Base-by-base conservation (phyloP, 1,139 yeast genomes). In the Oligophagozyma castellii region DNA sequence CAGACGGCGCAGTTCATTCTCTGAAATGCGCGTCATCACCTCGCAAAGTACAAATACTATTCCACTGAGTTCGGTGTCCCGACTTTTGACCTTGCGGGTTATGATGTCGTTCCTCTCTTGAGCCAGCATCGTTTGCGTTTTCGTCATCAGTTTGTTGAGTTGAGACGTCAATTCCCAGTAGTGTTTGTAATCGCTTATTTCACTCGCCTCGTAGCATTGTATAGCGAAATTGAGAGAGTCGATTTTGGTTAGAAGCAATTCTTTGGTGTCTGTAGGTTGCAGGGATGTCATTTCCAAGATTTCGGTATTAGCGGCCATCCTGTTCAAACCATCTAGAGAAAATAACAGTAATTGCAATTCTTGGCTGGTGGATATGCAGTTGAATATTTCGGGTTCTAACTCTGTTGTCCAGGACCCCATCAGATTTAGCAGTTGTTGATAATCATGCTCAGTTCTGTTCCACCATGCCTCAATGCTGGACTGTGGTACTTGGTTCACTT, bases 21-120 rank as follows among this genome's bases (percentile, higher is more conserved):
- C 52, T 1, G 53, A 35, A 3, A 45, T 34, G 19, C 34, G 35
- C 5, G 46, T 26, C 27, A 39, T 31, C 13, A 47, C 34, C 23
- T 44, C 48, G 29, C 52, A 46, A 14, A 44, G 38, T 24, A 41
- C 46, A 35, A 47, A 49, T 6, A 44, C 51, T 2, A 35, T 29
- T 2, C 30, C 37, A 29, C 53, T 48, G 16, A 47, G 31, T 23
- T 38, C 36, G 19, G 40, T 40, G 16, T 34, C 36, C 12, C 16
- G 30, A 18, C 26, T 24, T 26, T 30, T 29, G 14, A 35, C 16
- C 15, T 28, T 33, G 5, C 40, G 41, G 11, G 34, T 23, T 3
- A 36, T 21, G 4, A 42, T 31, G 12, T 29, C 32, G 11, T 34
- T 30, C 22, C 47, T 34, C 24, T 24, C 15, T 4, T 27, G 20